Conservation (phyloP, 1,284 basidiomycete genomes). For the Moesziomyces sp. region DNA sequence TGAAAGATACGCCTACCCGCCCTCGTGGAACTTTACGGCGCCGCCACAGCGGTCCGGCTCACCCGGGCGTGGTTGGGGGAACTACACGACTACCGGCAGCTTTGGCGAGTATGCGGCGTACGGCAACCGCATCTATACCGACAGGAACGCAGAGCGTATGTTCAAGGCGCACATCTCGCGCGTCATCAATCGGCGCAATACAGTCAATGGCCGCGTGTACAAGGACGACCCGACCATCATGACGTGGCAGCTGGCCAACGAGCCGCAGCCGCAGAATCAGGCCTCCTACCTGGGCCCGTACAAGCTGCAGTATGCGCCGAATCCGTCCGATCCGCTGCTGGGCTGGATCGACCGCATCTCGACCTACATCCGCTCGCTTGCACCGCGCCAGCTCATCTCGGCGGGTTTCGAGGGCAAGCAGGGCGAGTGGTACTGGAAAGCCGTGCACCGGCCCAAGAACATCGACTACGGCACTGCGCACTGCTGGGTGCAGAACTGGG, state of each 20-base stretch:
- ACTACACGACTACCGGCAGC: constrained; percentile 39
- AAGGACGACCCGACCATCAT: constrained; percentile 55
- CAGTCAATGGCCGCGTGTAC: constrained; percentile 50
- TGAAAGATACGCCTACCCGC: constrained; percentile 46
- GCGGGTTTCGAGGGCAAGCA: constrained; percentile 56
- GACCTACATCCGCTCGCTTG: constrained; percentile 40
- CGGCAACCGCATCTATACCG: constrained; percentile 47
- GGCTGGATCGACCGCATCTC: constrained; percentile 42
- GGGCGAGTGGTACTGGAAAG: constrained; percentile 52
- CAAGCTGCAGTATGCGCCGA: constrained; percentile 14
- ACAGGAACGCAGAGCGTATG: constrained; percentile 15
- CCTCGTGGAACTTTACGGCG: constrained; percentile 40
- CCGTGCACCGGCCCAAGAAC: constrained; percentile 26
- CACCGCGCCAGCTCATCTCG: constrained; percentile 51
- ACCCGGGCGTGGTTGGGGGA: constrained; percentile 41
- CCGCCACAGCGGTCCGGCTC: constrained; percentile 31
- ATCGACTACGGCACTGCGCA: constrained; percentile 43
- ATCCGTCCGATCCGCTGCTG: constrained; percentile 22
- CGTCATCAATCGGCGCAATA: constrained; percentile 48
- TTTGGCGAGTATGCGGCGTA: constrained; percentile 26
- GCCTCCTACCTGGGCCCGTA: constrained; percentile 5
- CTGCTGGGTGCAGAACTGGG: constrained; percentile 35
- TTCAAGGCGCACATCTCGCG: constrained; percentile 33
- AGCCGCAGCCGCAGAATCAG: constrained; percentile 37
- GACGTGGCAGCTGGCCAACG: constrained; percentile 57